Percentiles rank a stretch among this genome's conserved stretches.
These are phyloP conservation scores for Colletotrichum aenigma DNA, from an alignment of 2,329 filamentous ascomycete species.

Conservation along the genomic window DNA sequence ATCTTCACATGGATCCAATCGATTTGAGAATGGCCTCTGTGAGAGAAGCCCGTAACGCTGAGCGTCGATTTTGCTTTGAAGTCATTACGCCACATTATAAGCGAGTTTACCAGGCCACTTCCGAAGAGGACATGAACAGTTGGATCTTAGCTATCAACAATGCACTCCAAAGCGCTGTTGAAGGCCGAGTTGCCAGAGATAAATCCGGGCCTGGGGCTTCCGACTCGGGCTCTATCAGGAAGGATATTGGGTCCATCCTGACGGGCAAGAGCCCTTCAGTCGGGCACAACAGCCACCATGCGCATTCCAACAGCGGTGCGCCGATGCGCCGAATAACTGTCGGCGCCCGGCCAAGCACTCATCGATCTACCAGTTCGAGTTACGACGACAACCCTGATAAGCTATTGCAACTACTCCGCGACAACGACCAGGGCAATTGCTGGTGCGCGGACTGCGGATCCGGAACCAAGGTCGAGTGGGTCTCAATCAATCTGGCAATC, in stretches of 20 bases:
- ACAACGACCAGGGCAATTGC: constrained; percentile 89
- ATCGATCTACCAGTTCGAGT: constrained; percentile 70
- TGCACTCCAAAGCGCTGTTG: constrained; percentile 92
- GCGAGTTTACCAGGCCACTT: constrained; percentile 95
- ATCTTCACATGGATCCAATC: constrained; percentile 97
- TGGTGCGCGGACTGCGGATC: constrained; percentile 96
- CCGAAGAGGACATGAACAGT: constrained; percentile 95
- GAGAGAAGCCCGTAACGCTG: constrained; percentile 90
- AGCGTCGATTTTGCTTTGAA: constrained; percentile 96
- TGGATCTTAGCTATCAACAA: constrained; percentile 99
- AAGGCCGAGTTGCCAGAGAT: constrained; percentile 71
- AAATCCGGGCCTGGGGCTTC: constrained; percentile 46
- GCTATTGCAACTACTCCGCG: constrained; percentile 83
- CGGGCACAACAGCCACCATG: constrained; percentile 55
- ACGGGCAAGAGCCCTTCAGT: constrained; percentile 88
- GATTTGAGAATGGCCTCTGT: constrained; percentile 97
- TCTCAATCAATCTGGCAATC: constrained; percentile 96
- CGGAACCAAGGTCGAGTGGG: constrained; percentile 94
- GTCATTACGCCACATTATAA: constrained; percentile 97
- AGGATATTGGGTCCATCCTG: constrained; percentile 90
- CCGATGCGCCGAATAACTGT: constrained; percentile 89
- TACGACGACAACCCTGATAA: constrained; percentile 86
- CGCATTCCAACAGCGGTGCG: constrained; percentile 51
- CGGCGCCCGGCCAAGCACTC: constrained; percentile 79
- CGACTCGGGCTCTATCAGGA: constrained; percentile 65